Evolutionary conservation across 2,329 filamentous ascomycete genomes (phyloP).

Genomic region (Delphinella strobiligena): DNA sequence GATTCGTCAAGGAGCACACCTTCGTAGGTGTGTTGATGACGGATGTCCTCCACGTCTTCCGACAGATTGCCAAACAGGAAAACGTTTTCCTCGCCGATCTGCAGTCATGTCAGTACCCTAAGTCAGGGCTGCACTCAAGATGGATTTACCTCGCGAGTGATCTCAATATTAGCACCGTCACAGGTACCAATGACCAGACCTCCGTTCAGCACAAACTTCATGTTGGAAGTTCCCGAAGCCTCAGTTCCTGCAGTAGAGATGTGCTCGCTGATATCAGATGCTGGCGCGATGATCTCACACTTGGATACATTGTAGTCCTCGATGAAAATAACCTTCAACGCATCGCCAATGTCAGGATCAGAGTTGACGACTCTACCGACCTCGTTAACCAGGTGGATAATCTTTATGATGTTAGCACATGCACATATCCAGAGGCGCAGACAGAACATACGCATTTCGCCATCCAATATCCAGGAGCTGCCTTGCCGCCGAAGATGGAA

Average conservation of each 20-base stretch:
- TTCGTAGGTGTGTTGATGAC: constrained; percentile 78
- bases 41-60: constrained; percentile 92
- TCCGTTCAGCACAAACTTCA: constrained; percentile 98
- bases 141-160: constrained; percentile 13
- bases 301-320: constrained; percentile 99
- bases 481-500: constrained; percentile 95
- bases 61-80: constrained; percentile 95
- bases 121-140: constrained; percentile 2
- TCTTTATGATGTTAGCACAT: too few species aligned
- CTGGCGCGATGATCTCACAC: constrained; percentile 89
- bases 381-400: constrained; percentile 91
- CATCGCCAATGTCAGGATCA: constrained; percentile 80
- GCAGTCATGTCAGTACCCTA: too few species aligned
- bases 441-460: too few species aligned
- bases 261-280: constrained; percentile 93
- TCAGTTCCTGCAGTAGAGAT: constrained; percentile 97
- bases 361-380: constrained; percentile 86
- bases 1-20: constrained; percentile 64
- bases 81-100: constrained; percentile 90
- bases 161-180: constrained; percentile 83
- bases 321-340: constrained; percentile 93
- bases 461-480: constrained; percentile 99
- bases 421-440: constrained; percentile 11
- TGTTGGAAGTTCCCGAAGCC: constrained; percentile 81
- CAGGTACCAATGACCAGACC: constrained; percentile 96